Base-by-base conservation (phyloP, 768 basidiomycete genomes). In the Paxillus rubicundulus region DNA sequence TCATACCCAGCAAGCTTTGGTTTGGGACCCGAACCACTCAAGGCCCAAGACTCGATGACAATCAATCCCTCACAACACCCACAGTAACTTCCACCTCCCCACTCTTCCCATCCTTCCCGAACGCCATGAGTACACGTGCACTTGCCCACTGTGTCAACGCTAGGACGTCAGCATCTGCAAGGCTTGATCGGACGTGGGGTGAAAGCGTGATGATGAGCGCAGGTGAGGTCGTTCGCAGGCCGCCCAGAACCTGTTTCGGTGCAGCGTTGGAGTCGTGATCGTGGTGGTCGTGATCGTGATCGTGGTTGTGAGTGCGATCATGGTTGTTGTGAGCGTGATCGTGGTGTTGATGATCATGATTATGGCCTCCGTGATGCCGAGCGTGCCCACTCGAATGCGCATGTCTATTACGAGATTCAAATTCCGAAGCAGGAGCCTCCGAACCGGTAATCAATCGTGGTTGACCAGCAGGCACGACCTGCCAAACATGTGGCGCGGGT, bases 401-500 rank as follows among this genome's bases (percentile, higher is more conserved):
- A 27, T 50, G 50, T 4, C 27, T 12, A 24, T 53, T 52, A 14
- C 18, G 13, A 5, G 21, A 20, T 9, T 48, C 44, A 6, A 20
- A 27, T 16, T 48, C 43, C 2, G 38, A 32, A 27, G 40, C 12
- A n/a, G 39, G 21, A 9, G 46, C 38, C 20, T 55, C 38, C 39
- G 46, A 41, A 30, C 34, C 32, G 16, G 43, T 38, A 28, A 55
- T 13, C 6, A 54, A 56, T 13, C 54, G 51, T 16, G 62, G 57
- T 51, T 70, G 67, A 14, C 67, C 69, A 0, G 56, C 62, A 0
- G 85, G 82, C 1, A 82, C 78, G 39, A 95, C 81, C 62, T 94
- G 91, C 91, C 91, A 95, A 49, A 95, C 84, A 56, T 92, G 90
- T 1, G 91, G 92, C 10, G 89, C 84, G 1, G 88, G 86, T 10